Percentiles rank a stretch among this genome's conserved stretches.
Conservation (phyloP, 257 asterid species). For the Gentiana dahurica region DNA sequence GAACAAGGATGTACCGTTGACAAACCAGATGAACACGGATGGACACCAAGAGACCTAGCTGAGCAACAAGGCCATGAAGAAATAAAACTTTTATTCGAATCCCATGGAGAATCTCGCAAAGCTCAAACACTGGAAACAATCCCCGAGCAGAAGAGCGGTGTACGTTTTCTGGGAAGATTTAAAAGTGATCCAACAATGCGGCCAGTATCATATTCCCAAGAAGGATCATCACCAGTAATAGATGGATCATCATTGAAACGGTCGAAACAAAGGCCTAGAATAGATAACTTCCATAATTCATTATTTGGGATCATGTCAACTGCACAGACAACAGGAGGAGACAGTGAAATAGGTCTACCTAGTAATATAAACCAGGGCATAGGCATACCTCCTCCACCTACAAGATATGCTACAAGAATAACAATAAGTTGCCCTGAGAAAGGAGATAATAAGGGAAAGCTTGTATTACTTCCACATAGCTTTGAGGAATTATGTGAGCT, state of each 20-base stretch:
- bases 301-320: conserved; percentile 78
- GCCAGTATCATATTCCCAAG: conserved; percentile 9
- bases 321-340: conserved; percentile 40
- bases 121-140: conserved; percentile 9
- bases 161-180: conserved; percentile 31
- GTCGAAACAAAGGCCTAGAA: conserved; percentile 46
- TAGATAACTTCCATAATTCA: conserved; percentile 52
- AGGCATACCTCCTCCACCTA: not conserved
- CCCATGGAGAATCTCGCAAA: conserved; percentile 10
- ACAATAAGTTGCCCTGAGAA: conserved; percentile 62
- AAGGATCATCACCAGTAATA: conserved; percentile 13
- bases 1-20: conserved; percentile 31
- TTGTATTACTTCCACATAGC: conserved; percentile 50
- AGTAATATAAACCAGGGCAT: conserved; percentile 14
- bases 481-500: conserved; percentile 40
- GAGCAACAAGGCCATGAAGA: conserved; percentile 51
- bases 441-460: conserved; percentile 48
- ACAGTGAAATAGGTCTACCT: conserved; percentile 10
- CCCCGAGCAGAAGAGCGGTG: conserved; percentile 25
- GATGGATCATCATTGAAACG: conserved; percentile 38
- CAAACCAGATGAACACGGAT: conserved; percentile 27
- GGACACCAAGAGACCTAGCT: conserved; percentile 35
- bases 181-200: conserved; percentile 32
- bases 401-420: conserved; percentile 35
- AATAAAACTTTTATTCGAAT: conserved; percentile 26